phyloP scores from a whole-genome alignment of 805 yeast species.

The Kluyveromyces lactis region DNA sequence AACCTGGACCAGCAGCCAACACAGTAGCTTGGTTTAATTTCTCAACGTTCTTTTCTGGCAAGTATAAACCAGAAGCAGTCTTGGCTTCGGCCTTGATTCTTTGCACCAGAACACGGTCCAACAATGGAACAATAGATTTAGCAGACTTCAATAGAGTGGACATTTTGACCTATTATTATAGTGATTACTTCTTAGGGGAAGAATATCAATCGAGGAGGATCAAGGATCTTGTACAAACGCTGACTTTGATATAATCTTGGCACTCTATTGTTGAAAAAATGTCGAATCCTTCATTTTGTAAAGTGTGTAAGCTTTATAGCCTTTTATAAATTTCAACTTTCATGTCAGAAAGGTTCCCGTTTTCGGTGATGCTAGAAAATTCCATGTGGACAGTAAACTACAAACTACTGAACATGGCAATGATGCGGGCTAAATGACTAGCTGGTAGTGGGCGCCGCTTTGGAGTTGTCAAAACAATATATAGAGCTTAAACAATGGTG shows the following conservation, averaged over 20 bases:
- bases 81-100: conserved; percentile 84
- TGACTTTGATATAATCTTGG: no score
- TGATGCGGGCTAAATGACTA: no score
- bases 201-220: no score
- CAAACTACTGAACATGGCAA: no score
- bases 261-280: not conserved
- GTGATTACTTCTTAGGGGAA: no score
- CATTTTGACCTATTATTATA: no score
- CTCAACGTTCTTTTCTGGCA: conserved; percentile 94
- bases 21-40: conserved; percentile 90
- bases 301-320: no score
- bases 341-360: not conserved
- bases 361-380: conserved; percentile 6
- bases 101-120: conserved; percentile 95
- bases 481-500: no score
- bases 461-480: no score
- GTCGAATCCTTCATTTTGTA: not conserved
- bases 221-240: no score
- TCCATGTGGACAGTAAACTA: not conserved
- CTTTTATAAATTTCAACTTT: not conserved
- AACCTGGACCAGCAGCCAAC: conserved; percentile 93
- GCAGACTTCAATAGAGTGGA: conserved; percentile 69
- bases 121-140: conserved; percentile 80
- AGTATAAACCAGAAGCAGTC: conserved; percentile 87
- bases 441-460: no score